Percentiles rank a stretch among this genome's conserved stretches.
Evolutionary conservation across 139 green algal species (phyloP).

Genomic region (Tetraselmis chui): DNA sequence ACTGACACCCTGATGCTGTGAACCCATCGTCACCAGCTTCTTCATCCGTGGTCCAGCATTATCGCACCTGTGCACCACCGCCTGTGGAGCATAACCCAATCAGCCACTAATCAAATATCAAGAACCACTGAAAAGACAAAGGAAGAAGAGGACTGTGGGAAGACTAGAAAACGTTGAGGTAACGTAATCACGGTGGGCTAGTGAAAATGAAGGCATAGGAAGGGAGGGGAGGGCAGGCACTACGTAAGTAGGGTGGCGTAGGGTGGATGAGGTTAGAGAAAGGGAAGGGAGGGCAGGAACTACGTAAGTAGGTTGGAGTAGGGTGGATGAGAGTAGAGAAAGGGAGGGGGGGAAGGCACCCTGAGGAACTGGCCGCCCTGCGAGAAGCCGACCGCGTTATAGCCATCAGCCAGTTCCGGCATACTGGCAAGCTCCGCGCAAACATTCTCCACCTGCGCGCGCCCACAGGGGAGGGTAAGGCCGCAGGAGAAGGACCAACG

Average conservation of each 20-base stretch:
- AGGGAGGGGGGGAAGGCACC: neutral
- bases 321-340: too few species aligned
- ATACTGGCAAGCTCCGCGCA: constrained; percentile 49
- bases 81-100: constrained; percentile 29
- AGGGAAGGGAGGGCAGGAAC: too few species aligned
- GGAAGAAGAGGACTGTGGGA: too few species aligned
- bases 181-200: too few species aligned
- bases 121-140: too few species aligned
- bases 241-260: too few species aligned
- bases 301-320: neutral
- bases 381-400: constrained; percentile 77
- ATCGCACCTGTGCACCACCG: constrained; percentile 70
- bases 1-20: constrained; percentile 61
- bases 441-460: constrained; percentile 42
- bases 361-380: constrained; percentile 84
- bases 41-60: constrained; percentile 50
- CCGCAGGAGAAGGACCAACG: neutral
- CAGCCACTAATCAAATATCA: too few species aligned
- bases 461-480: neutral
- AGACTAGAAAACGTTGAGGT: too few species aligned
- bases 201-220: too few species aligned
- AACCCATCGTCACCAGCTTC: constrained; percentile 74
- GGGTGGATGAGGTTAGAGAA: too few species aligned
- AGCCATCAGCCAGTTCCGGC: constrained; percentile 57
- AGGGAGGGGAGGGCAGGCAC: too few species aligned